A percentile compares a stretch with the other conserved stretches of the same genome.
Evolutionary conservation across 2,329 filamentous ascomycete species (phyloP).

Genomic region (Metarhizium sp.): DNA sequence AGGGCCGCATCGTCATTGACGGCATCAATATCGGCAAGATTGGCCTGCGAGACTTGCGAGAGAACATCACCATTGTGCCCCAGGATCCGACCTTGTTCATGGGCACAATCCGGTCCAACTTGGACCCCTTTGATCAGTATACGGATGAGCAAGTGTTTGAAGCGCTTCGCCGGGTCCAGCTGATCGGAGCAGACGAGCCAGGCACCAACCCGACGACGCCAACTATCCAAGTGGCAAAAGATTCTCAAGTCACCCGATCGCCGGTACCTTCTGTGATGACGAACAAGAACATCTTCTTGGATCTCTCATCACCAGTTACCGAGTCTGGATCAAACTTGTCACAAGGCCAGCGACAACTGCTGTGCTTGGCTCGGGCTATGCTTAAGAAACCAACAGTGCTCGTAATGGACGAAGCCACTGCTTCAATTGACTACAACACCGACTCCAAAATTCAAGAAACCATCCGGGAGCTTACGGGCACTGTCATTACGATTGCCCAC

Average conservation of each 20-base stretch:
- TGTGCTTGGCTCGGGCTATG: constrained; percentile 87
- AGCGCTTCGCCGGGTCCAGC: constrained; percentile 77
- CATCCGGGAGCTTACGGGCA: constrained; percentile 85
- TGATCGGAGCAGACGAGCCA: constrained; percentile 57
- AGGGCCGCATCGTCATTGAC: constrained; percentile 83
- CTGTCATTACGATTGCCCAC: constrained; percentile 94
- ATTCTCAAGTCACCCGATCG: constrained; percentile 11
- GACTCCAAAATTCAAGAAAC: constrained; percentile 95
- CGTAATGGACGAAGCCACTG: constrained; percentile 99
- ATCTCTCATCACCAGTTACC: constrained; percentile 71
- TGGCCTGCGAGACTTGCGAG: constrained; percentile 84
- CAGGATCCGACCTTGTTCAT: constrained; percentile 94
- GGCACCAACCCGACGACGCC: constrained; percentile 19
- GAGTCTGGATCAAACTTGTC: constrained; percentile 93
- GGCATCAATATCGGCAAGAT: constrained; percentile 84
- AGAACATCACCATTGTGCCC: constrained; percentile 93
- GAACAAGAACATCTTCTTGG: constrained; percentile 93
- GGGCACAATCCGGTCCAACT: constrained; percentile 82
- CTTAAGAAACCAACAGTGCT: constrained; percentile 86
- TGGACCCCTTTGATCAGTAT: constrained; percentile 86
- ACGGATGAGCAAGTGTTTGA: constrained; percentile 86
- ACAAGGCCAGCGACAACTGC: constrained; percentile 87
- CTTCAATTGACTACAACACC: constrained; percentile 93
- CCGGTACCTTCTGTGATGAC: constrained; percentile 36
- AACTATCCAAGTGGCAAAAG: constrained; percentile 8